Evolutionary conservation across 352 stramenopile species (phyloP).

Genomic region (Phytophthora vignae): DNA sequence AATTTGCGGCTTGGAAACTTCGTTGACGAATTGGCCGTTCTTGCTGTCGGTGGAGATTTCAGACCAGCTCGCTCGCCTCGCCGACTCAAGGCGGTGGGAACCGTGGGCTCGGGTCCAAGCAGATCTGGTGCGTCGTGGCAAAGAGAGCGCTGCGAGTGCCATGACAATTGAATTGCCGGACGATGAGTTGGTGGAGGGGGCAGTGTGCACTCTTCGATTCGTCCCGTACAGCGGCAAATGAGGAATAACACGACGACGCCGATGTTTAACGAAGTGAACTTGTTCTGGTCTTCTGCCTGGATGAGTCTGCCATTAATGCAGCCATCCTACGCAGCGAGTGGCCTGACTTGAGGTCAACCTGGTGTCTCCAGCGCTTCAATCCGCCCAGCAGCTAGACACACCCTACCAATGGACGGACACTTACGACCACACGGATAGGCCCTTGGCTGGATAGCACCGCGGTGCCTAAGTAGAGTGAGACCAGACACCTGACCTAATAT

Average conservation of each 20-base stretch:
- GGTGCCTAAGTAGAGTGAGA: neutral
- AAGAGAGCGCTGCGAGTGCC: too few relatives aligned
- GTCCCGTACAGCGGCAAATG: too few relatives aligned
- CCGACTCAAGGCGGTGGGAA: neutral
- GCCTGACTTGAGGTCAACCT: neutral
- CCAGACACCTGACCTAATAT: neutral
- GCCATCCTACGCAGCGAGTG: too few relatives aligned
- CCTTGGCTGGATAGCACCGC: neutral
- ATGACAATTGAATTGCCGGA: too few relatives aligned
- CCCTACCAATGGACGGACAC: neutral
- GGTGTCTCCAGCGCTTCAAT: neutral
- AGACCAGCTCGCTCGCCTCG: neutral
- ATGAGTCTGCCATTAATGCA: too few relatives aligned
- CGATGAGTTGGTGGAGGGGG: too few relatives aligned
- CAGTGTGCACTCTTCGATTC: too few relatives aligned
- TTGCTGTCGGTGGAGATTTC: neutral
- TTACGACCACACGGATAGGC: neutral
- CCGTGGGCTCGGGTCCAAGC: neutral
- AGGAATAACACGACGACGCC: too few relatives aligned
- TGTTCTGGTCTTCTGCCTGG: too few relatives aligned
- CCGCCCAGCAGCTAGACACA: neutral
- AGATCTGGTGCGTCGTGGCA: too few relatives aligned
- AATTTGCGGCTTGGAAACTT: neutral
- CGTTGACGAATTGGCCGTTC: neutral
- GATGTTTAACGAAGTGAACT: too few relatives aligned